Conservation (phyloP, 306 rosid genomes). For the Amphicarpaea edgeworthii region DNA sequence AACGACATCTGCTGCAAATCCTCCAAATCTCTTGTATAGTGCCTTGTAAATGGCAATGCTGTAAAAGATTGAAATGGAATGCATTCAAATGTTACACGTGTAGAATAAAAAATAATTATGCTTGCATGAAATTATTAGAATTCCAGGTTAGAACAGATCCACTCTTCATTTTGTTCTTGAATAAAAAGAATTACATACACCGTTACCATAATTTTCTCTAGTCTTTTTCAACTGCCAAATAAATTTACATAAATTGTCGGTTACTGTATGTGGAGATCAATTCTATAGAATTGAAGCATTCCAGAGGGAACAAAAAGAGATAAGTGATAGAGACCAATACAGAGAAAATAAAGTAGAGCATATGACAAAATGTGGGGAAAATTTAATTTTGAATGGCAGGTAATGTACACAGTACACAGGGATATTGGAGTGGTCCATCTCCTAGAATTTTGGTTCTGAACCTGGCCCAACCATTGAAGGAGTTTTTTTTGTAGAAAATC, state of each 20-base stretch:
- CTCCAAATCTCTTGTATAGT: slow-evolving; percentile 91
- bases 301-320: background rate
- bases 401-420: background rate
- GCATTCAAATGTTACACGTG: slow-evolving; percentile 7
- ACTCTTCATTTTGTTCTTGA: slow-evolving; percentile 5
- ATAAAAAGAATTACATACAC: background rate
- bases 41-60: slow-evolving; percentile 97
- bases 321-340: background rate
- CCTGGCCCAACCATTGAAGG: background rate
- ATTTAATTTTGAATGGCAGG: background rate
- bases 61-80: slow-evolving; percentile 50
- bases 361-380: background rate
- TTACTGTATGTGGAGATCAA: slow-evolving; percentile 13
- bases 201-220: background rate
- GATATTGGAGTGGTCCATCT: background rate
- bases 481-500: slow-evolving; percentile 2
- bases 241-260: background rate
- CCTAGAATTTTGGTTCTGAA: background rate
- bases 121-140: slow-evolving; percentile 19
- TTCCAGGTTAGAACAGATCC: background rate
- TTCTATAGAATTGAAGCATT: background rate
- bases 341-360: background rate
- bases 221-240: background rate
- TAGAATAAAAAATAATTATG: slow-evolving; percentile 3
- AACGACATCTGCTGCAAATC: slow-evolving; percentile 98